A percentile compares a stretch with the other conserved stretches of the same genome.
These are phyloP conservation scores for Phialemonium atrogriseum DNA, from an alignment of 2,329 filamentous ascomycete genomes.

Conservation along the genomic window DNA sequence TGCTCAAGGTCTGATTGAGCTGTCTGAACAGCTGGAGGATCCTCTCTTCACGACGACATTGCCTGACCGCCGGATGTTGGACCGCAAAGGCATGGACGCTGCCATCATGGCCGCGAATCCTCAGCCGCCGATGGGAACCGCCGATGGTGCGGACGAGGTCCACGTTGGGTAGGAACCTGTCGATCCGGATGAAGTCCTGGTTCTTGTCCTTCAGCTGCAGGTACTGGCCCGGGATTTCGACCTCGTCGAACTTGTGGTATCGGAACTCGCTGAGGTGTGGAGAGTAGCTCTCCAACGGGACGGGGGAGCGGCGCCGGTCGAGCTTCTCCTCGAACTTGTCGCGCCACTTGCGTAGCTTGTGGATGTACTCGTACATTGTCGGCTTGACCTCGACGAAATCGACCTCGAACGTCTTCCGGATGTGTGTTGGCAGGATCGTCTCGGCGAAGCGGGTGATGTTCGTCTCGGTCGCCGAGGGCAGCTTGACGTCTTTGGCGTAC, in stretches of 20 bases:
- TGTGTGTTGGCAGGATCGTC: slow-evolving; percentile 88
- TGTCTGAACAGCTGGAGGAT: slow-evolving; percentile 96
- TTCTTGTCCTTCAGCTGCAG: slow-evolving; percentile 98
- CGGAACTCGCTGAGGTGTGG: slow-evolving; percentile 92
- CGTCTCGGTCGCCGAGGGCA: slow-evolving; percentile 82
- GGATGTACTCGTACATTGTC: slow-evolving; percentile 97
- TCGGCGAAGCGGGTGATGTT: slow-evolving; percentile 97
- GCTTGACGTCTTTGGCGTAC: slow-evolving; percentile 84
- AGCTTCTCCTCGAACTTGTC: slow-evolving; percentile 98
- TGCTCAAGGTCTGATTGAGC: slow-evolving; percentile 84
- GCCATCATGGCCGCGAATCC: slow-evolving; percentile 94
- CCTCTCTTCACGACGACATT: slow-evolving; percentile 88
- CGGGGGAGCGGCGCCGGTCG: slow-evolving; percentile 67
- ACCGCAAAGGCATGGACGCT: slow-evolving; percentile 96
- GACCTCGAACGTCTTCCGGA: slow-evolving; percentile 92
- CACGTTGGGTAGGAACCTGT: slow-evolving; percentile 91
- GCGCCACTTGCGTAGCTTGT: slow-evolving; percentile 90
- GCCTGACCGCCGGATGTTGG: slow-evolving; percentile 87
- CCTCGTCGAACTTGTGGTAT: slow-evolving; percentile 97
- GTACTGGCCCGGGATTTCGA: slow-evolving; percentile 96
- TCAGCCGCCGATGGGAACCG: slow-evolving; percentile 84
- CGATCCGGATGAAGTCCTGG: slow-evolving; percentile 94
- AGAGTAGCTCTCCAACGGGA: slow-evolving; percentile 77
- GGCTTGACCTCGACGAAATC: slow-evolving; percentile 95
- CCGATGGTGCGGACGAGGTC: slow-evolving; percentile 87